Evolutionary conservation across 768 basidiomycete genomes (phyloP).

Genomic region (Russula emetica): DNA sequence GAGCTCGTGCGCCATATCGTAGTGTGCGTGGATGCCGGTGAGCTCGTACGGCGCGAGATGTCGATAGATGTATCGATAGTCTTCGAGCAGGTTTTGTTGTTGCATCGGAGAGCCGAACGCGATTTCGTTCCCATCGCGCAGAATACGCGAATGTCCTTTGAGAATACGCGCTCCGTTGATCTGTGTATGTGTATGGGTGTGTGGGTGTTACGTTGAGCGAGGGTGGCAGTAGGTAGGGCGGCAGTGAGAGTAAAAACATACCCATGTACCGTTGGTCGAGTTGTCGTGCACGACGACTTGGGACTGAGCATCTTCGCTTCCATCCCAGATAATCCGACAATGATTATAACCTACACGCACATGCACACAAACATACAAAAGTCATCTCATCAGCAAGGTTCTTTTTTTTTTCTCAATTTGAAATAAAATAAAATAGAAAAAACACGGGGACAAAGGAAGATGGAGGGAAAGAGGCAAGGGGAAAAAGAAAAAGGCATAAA

Average conservation of each 20-base stretch:
- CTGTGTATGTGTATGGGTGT: too few relatives aligned
- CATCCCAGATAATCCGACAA: slow-evolving; percentile 58
- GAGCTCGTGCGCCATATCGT: slow-evolving; percentile 65
- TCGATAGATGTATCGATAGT: slow-evolving; percentile 76
- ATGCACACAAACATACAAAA: neutral
- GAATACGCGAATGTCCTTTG: slow-evolving; percentile 48
- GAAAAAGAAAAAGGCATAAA: neutral
- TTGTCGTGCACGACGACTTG: slow-evolving; percentile 50
- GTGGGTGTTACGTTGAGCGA: neutral
- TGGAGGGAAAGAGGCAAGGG: neutral
- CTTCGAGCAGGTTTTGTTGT: slow-evolving; percentile 51
- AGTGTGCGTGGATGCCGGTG: slow-evolving; percentile 57
- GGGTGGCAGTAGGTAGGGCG: neutral
- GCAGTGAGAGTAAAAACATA: slow-evolving; percentile 35
- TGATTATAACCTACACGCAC: slow-evolving; percentile 47
- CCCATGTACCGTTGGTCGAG: slow-evolving; percentile 74
- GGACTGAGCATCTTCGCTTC: slow-evolving; percentile 39
- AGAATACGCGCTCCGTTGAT: slow-evolving; percentile 66
- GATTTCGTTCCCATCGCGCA: slow-evolving; percentile 81
- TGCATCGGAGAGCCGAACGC: slow-evolving; percentile 65
- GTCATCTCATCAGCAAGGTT: neutral
- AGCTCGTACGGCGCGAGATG: slow-evolving; percentile 50
- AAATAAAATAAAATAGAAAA: slow-evolving; percentile 15
- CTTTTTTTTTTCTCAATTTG: slow-evolving; percentile 15
- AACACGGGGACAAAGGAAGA: slow-evolving; percentile 2